phyloP scores from a whole-genome alignment of 148 eudicot genomes.

The Silene conica region DNA sequence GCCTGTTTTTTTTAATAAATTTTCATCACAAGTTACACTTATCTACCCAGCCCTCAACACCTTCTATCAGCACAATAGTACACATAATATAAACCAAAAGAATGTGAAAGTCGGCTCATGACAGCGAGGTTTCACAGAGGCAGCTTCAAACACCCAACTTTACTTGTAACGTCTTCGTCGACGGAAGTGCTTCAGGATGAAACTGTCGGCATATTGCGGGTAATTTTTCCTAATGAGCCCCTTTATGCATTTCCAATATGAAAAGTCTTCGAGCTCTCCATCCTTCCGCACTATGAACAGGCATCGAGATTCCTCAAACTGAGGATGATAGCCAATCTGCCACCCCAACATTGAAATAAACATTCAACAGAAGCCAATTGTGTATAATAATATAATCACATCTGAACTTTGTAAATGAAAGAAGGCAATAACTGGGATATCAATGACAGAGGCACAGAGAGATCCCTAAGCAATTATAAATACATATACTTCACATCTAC shows the following conservation, averaged over 20 bases:
- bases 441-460: not conserved
- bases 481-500: too few species aligned
- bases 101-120: slow-evolving; percentile 8
- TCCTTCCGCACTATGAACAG: slow-evolving; percentile 85
- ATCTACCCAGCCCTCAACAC: not conserved
- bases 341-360: slow-evolving; percentile 16
- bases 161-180: slow-evolving; percentile 47
- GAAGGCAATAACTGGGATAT: not conserved
- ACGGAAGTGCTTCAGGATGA: slow-evolving; percentile 77
- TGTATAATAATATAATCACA: not conserved
- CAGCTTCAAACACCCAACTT: slow-evolving; percentile 24
- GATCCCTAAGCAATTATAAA: not conserved
- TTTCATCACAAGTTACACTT: not conserved
- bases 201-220: slow-evolving; percentile 79
- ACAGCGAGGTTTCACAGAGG: not conserved
- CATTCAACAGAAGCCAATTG: not conserved
- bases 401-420: not conserved
- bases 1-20: not conserved
- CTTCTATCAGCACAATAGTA: not conserved
- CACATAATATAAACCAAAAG: not conserved
- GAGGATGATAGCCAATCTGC: slow-evolving; percentile 82
- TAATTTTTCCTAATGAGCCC: slow-evolving; percentile 67
- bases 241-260: slow-evolving; percentile 93
- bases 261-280: slow-evolving; percentile 71
- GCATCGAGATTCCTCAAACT: slow-evolving; percentile 75